phyloP scores from a whole-genome alignment of 1,284 basidiomycete genomes.

The Tilletiopsis washingtonensis region DNA sequence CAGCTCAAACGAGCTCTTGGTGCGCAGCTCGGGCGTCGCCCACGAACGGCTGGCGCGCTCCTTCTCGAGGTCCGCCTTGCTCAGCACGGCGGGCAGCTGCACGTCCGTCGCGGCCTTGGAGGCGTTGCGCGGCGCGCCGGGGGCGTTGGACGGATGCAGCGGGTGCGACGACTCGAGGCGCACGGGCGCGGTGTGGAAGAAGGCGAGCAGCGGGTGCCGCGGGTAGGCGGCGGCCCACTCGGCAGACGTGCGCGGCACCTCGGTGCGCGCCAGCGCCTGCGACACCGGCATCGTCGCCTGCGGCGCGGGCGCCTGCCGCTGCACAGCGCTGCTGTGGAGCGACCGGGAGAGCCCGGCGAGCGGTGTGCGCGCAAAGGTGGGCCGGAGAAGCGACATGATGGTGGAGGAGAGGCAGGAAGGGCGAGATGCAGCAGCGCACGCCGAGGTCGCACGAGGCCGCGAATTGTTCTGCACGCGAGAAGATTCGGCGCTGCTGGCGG shows the following conservation, averaged over 20 bases:
- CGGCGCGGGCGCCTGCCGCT: background rate
- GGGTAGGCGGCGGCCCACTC: conserved; percentile 15
- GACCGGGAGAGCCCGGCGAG: too few relatives aligned
- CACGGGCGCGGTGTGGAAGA: conserved; percentile 18
- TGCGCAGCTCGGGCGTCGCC: conserved; percentile 36
- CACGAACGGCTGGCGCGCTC: conserved; percentile 26
- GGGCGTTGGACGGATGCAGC: background rate
- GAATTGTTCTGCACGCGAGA: too few relatives aligned
- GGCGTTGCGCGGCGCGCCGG: conserved; percentile 8
- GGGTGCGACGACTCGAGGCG: background rate
- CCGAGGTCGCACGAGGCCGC: too few relatives aligned
- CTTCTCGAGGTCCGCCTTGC: conserved; percentile 16
- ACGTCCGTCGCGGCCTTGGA: conserved; percentile 18
- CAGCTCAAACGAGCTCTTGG: conserved; percentile 39
- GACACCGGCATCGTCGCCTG: background rate
- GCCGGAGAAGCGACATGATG: too few relatives aligned
- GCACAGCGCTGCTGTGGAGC: too few relatives aligned
- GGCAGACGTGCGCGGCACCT: background rate
- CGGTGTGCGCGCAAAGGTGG: too few relatives aligned
- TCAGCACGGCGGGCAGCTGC: conserved; percentile 22
- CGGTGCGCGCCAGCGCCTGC: background rate
- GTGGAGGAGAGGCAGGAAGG: too few relatives aligned
- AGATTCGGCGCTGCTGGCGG: too few relatives aligned
- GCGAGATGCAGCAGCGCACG: too few relatives aligned
- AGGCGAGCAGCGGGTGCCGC: conserved; percentile 37